Evolutionary conservation across 2,329 filamentous ascomycete species (phyloP).

Genomic region (Sclerotinia minor): DNA sequence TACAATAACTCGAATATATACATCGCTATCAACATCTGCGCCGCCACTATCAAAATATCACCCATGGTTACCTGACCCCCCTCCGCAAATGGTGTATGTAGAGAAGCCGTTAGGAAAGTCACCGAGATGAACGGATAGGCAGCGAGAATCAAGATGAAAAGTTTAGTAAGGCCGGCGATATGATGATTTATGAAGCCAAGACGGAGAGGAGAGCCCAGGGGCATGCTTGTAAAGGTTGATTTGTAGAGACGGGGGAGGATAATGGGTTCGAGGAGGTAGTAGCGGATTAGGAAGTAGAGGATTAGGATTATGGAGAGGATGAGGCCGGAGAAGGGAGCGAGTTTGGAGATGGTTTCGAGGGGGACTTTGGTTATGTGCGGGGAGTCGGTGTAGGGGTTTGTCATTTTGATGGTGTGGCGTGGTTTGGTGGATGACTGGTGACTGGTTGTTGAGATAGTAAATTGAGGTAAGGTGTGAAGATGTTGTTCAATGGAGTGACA

Average conservation of each 20-base stretch:
- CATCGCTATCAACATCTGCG: slow-evolving; percentile 49
- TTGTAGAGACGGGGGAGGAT: slow-evolving; percentile 44
- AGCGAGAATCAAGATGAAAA: slow-evolving; percentile 44
- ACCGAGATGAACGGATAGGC: slow-evolving; percentile 48
- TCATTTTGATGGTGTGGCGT: not conserved
- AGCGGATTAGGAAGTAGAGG: slow-evolving; percentile 37
- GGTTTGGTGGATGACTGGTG: no score
- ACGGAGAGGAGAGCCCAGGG: slow-evolving; percentile 40
- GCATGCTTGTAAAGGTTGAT: slow-evolving; percentile 42
- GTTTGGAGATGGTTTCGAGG: slow-evolving; percentile 35
- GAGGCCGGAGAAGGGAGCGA: slow-evolving; percentile 37
- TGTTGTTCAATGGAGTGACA: not conserved
- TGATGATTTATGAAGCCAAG: slow-evolving; percentile 51
- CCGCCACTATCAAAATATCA: slow-evolving; percentile 45
- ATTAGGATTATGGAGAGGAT: slow-evolving; percentile 38
- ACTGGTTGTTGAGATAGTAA: not conserved
- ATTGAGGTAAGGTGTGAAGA: not conserved
- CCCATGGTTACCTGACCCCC: slow-evolving; percentile 44
- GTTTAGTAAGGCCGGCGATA: slow-evolving; percentile 47
- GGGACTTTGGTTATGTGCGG: slow-evolving; percentile 35
- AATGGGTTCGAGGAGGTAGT: slow-evolving; percentile 46
- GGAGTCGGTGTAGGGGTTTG: not conserved
- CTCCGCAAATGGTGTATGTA: slow-evolving; percentile 41
- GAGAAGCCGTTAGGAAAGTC: slow-evolving; percentile 41
- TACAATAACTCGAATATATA: slow-evolving; percentile 50